Base-by-base conservation (phyloP, 768 basidiomycete genomes). In the Lactifluus volemus region DNA sequence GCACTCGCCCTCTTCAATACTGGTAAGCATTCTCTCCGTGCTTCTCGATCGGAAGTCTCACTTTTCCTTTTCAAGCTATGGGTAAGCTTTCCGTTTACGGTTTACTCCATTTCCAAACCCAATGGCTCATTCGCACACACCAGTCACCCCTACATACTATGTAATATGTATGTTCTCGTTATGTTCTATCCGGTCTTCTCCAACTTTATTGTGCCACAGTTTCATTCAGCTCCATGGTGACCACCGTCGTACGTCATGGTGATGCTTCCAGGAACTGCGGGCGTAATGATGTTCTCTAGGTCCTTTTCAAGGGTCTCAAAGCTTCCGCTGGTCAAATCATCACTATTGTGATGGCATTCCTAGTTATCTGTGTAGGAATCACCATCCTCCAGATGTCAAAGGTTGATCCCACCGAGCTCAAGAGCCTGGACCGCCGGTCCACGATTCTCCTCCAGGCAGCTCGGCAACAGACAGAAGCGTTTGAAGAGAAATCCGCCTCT, bases 1-100 rank as follows among this genome's bases (percentile, higher is more conserved):
- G 97, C 97, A 17, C 84, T 99, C 61, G 97, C 94, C 59, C 76
- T 98, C 39, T 98, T 94, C 79, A 96, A 97, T 74, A 90, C 89
- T 57, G 88, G 87, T 86, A 63, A 64, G 84, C 67, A 66, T 41
- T 12, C 17, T 41, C 50, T 51, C 17, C 39, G 38, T 42, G 25
- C 49, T 25, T 44, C 47, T 51, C 41, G 30, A 15, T 53, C 55
- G 29, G 49, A 56, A 34, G 57, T 61, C 63, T 65, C 12, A 32
- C 55, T n/a, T 63, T 34, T 60, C 60, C 69, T 57, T 55, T 39
- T 53, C 36, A 42, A 84, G 83, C 84, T 62, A 87, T 89, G 85
- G 85, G 84, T 85, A 74, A 71, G 74, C 30, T 44, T 74, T 7
- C 63, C 59, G 59, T 48, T 52, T 30, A 39, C 42, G 25, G 50